phyloP scores from a whole-genome alignment of 352 stramenopile genomes.

The Elongisporangium undulatum region DNA sequence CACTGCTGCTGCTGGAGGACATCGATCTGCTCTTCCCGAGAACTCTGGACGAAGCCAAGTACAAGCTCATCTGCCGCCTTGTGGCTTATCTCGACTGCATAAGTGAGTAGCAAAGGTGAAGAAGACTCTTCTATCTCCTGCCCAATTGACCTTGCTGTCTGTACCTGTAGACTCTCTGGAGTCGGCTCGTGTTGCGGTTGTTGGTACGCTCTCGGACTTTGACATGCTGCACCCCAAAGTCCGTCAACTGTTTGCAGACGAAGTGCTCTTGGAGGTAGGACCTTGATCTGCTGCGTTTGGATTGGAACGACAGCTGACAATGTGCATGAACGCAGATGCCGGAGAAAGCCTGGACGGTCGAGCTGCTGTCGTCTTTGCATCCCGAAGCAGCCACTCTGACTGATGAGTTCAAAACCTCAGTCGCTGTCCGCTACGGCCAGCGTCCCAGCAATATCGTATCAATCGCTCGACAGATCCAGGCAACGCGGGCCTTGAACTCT shows the following conservation, averaged over 20 bases:
- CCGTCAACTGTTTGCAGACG: conserved; percentile 71
- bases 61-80: conserved; percentile 62
- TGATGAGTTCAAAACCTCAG: conserved; percentile 43
- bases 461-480: conserved; percentile 40
- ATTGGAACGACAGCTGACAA: neutral
- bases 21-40: conserved; percentile 73
- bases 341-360: conserved; percentile 48
- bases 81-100: conserved; percentile 51
- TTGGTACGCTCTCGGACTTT: conserved; percentile 62
- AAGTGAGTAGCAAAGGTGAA: conserved; percentile 24
- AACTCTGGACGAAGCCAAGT: conserved; percentile 64
- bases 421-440: conserved; percentile 75
- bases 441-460: conserved; percentile 64
- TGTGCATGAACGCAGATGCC: conserved; percentile 30
- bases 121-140: neutral
- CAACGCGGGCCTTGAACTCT: neutral
- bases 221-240: conserved; percentile 55
- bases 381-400: conserved; percentile 24
- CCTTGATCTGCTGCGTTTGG: neutral
- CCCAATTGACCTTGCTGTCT: neutral
- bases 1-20: conserved; percentile 65
- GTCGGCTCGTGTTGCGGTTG: conserved; percentile 34
- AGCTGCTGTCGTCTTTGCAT: conserved; percentile 38
- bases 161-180: neutral
- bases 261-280: conserved; percentile 64